phyloP scores from a whole-genome alignment of 2,329 filamentous ascomycete species.

The Ceratocystis cacaofunesta region DNA sequence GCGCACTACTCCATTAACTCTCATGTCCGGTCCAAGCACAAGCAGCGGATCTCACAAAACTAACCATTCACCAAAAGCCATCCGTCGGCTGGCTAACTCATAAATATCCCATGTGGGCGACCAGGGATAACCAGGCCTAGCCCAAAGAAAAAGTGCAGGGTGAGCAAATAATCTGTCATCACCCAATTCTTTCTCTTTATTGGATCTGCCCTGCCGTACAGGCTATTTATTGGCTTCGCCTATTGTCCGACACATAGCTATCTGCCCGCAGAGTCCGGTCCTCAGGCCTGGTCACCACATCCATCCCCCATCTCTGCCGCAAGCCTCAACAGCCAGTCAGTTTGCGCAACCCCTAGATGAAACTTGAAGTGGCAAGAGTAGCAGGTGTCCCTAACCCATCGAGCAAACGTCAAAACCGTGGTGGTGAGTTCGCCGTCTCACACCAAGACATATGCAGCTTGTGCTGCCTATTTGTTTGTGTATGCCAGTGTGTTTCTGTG shows the following conservation, averaged over 20 bases:
- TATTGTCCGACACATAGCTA: background rate
- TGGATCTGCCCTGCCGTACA: background rate
- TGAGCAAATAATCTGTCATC: too few species aligned
- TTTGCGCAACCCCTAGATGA: background rate
- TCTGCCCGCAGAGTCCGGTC: background rate
- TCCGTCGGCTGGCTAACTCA: too few species aligned
- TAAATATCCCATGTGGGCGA: too few species aligned
- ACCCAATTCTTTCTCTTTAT: background rate
- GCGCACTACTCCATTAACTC: too few species aligned
- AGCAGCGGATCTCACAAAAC: too few species aligned
- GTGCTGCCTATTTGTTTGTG: background rate
- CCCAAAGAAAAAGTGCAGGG: too few species aligned
- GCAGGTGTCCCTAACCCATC: background rate
- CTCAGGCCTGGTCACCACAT: background rate
- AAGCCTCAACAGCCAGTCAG: background rate
- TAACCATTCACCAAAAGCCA: too few species aligned
- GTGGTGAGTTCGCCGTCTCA: background rate
- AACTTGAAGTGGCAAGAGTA: background rate
- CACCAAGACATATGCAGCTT: background rate
- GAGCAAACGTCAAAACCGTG: background rate
- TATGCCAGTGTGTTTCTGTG: background rate
- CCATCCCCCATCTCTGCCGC: background rate
- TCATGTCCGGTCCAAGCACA: too few species aligned
- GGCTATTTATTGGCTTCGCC: background rate
- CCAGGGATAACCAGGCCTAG: too few species aligned